These are phyloP conservation scores for Logfia minima DNA, from an alignment of 129 eudicot species.

Conservation along the genomic window DNA sequence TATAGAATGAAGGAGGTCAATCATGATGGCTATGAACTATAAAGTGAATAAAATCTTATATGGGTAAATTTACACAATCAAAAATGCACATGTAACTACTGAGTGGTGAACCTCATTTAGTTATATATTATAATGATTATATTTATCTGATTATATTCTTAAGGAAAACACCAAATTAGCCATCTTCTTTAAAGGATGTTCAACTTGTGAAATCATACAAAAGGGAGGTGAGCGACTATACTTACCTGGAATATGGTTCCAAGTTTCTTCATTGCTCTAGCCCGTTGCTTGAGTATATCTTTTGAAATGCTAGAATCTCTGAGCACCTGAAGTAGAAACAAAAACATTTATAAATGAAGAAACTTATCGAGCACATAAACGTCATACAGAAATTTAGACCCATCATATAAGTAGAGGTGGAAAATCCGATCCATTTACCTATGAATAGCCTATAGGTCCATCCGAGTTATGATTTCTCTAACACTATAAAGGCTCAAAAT, in stretches of 20 bases:
- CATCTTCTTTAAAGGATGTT: neutral
- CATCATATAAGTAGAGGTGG: neutral
- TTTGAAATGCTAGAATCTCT: slow-evolving; percentile 57
- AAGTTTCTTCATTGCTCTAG: slow-evolving; percentile 69
- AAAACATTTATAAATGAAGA: neutral
- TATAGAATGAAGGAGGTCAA: neutral
- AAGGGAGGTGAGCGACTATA: neutral
- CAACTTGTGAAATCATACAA: neutral
- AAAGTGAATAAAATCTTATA: neutral
- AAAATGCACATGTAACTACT: neutral
- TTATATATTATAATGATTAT: too few species aligned
- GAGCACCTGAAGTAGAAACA: slow-evolving; percentile 49
- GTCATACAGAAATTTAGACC: neutral
- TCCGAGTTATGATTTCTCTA: neutral
- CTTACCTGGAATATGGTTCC: slow-evolving; percentile 78
- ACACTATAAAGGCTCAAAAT: neutral
- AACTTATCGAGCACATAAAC: neutral
- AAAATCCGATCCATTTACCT: neutral
- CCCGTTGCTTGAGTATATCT: slow-evolving; percentile 57
- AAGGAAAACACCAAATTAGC: neutral
- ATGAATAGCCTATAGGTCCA: neutral
- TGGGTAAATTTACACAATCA: neutral
- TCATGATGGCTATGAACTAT: neutral
- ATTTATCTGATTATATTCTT: neutral
- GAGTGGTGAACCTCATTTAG: neutral